Percentiles rank a stretch among this genome's conserved stretches.
Conservation (phyloP, 805 yeast genomes). For the Saturnispora diversa region DNA sequence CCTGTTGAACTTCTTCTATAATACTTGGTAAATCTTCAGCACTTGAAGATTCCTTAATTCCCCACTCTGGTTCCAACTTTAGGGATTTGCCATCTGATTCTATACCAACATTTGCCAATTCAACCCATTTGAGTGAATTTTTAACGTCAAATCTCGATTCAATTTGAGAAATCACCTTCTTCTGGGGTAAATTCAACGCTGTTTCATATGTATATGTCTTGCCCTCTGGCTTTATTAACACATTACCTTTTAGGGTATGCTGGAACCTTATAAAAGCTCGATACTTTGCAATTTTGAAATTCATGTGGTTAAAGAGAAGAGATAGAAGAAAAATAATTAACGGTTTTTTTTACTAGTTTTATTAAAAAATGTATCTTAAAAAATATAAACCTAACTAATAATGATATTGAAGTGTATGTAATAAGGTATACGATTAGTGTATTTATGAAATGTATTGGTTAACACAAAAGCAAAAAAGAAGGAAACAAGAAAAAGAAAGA, state of each 20-base stretch:
- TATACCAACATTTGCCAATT: not conserved
- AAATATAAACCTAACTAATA: no score
- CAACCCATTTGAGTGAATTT: not conserved
- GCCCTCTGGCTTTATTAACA: not conserved
- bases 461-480: no score
- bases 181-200: not conserved
- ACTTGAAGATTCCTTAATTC: not conserved
- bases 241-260: not conserved
- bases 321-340: no score
- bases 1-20: constrained; percentile 6
- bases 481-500: not conserved
- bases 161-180: constrained; percentile 1
- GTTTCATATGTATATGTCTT: constrained; percentile 1
- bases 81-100: not conserved
- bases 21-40: not conserved
- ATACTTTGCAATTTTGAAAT: no score
- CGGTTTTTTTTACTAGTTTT: no score
- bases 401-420: no score
- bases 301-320: no score
- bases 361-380: no score
- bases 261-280: not conserved
- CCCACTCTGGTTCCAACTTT: not conserved
- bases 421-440: no score
- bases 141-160: constrained; percentile 1
- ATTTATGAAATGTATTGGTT: no score